These are phyloP conservation scores for Cucumis hystrix DNA, from an alignment of 306 rosid genomes.

Conservation along the genomic window DNA sequence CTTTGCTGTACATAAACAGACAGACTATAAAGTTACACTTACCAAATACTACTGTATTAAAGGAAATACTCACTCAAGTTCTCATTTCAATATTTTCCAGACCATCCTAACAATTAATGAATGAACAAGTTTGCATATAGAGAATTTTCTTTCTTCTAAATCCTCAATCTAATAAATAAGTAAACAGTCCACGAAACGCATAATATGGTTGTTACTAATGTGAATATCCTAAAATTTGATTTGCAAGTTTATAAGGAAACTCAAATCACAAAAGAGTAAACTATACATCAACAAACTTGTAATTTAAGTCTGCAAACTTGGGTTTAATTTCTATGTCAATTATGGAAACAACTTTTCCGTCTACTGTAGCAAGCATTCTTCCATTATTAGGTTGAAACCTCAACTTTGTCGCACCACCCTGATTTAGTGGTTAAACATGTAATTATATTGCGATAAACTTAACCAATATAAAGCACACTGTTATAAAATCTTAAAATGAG, in stretches of 20 bases:
- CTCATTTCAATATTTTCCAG: not conserved
- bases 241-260: not conserved
- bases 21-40: conserved; percentile 18
- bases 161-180: not conserved
- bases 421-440: conserved; percentile 11
- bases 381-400: conserved; percentile 78
- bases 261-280: not conserved
- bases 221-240: not conserved
- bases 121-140: not conserved
- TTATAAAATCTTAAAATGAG: no score
- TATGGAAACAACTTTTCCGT: conserved; percentile 34
- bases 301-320: conserved; percentile 33
- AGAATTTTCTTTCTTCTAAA: not conserved
- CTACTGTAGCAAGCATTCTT: conserved; percentile 58
- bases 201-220: not conserved
- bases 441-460: not conserved
- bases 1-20: conserved; percentile 1
- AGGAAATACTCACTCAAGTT: conserved; percentile 25
- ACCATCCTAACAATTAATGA: not conserved
- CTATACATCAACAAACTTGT: conserved; percentile 23
- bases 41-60: conserved; percentile 82
- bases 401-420: conserved; percentile 65
- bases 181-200: not conserved
- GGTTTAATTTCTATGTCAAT: conserved; percentile 38
- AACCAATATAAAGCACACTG: no score